These are phyloP conservation scores for Orbilia ellipsospora DNA, from an alignment of 2,329 filamentous ascomycete genomes.

Conservation along the genomic window DNA sequence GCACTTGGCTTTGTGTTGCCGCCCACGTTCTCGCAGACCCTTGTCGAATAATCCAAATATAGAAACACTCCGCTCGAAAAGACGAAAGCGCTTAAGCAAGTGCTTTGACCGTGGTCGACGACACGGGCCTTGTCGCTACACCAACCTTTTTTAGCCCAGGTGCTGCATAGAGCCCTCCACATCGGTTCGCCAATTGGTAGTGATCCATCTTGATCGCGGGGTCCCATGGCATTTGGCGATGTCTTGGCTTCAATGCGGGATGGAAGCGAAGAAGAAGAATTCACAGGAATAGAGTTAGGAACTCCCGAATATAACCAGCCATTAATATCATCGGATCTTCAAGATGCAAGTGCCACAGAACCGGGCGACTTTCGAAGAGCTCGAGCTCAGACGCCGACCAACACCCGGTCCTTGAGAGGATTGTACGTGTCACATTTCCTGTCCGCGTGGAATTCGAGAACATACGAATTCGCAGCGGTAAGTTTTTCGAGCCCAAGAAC, in stretches of 20 bases:
- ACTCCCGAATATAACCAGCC: conserved; percentile 25
- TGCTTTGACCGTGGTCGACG: neutral
- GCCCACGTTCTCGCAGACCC: conserved; percentile 8
- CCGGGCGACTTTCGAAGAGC: conserved; percentile 14
- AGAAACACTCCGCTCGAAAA: conserved; percentile 20
- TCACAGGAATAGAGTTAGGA: conserved; percentile 5
- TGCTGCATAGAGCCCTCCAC: too few species aligned
- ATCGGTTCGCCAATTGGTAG: too few species aligned
- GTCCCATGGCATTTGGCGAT: conserved; percentile 8
- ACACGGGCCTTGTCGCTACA: neutral
- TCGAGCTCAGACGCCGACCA: conserved; percentile 1
- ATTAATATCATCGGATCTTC: conserved; percentile 18
- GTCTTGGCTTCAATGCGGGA: conserved; percentile 13
- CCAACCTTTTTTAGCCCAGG: too few species aligned
- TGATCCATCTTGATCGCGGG: neutral
- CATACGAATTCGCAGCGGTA: conserved; percentile 70
- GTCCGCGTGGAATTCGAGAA: conserved; percentile 70
- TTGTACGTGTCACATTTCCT: conserved; percentile 68
- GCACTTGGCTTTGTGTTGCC: conserved; percentile 25
- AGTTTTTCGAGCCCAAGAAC: conserved; percentile 58
- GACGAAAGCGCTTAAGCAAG: conserved; percentile 45
- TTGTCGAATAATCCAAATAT: conserved; percentile 26
- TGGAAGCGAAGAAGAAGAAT: conserved; percentile 12
- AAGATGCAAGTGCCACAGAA: conserved; percentile 11
- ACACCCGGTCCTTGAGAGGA: conserved; percentile 58